Evolutionary conservation across 257 asterid genomes (phyloP), one percentile per base, ranked within the genome.

Genomic region (Solanum lycopersicoides): DNA sequence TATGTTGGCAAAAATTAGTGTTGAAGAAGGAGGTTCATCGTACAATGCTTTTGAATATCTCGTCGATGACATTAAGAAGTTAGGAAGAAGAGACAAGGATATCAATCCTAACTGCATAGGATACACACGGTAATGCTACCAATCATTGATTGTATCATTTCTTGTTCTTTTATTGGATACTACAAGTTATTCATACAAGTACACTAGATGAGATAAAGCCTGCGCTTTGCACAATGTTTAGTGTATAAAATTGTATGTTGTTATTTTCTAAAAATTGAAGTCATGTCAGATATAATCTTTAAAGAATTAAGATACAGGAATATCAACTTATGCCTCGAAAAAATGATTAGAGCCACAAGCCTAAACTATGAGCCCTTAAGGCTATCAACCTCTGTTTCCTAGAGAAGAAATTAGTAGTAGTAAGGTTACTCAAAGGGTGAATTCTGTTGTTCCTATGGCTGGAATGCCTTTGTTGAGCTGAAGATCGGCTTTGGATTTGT

Each of bases 1-100:
- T 0, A 65, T 59, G 14, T 56, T 92, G 88, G 95, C 92, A 4
- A 68, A 30, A 32, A 72, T 75, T 44, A 92, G 93, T 18, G 89
- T 94, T 35, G 65, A 85, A n/a, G 75, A 86, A 85, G 94, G 89
- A 53, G 97, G 97, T 23, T 82, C 93, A 5, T 94, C 97, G 2
- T 89, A 82, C 39, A 12, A 16, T 42, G 88, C 86, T 35, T 74
- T 94, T 86, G 77, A 93, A 84, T 9, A 8, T 21, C 87, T 90
- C 6, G 88, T 88, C 28, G 56, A 87, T 12, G 59, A 53, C 32
- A 59, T 83, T 76, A 76, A n/a, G 42, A 76, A 76, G 8, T n/a
- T 76, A 7, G 23, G 83, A 32, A 76, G 83, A n/a, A 76, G 9
- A 35, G 80, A 41, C 15, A 72, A 42, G 23, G 83, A 41, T 76